A percentile compares a stretch with the other conserved stretches of the same genome.
phyloP scores from a whole-genome alignment of 2,329 filamentous ascomycete genomes.

The Paradendryphiella salina region DNA sequence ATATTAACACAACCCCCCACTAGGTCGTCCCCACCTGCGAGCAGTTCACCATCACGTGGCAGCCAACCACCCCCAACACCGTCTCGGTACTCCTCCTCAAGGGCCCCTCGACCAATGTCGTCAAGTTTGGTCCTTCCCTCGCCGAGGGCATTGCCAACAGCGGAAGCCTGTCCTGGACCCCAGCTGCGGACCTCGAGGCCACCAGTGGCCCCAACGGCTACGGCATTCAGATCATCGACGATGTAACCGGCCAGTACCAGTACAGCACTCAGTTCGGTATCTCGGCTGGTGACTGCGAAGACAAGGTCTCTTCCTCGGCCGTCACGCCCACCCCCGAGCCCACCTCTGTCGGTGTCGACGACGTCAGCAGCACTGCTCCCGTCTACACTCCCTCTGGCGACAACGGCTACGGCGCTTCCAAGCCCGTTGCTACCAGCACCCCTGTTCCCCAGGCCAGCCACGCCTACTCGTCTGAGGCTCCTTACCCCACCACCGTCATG shows the following conservation, averaged over 20 bases:
- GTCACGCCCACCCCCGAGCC: constrained; percentile 1
- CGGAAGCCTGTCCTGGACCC: constrained; percentile 61
- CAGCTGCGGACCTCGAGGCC: constrained; percentile 52
- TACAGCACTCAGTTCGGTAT: constrained; percentile 65
- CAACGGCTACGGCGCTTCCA: constrained; percentile 2
- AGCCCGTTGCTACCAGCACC: constrained; percentile 17
- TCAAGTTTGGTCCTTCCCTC: constrained; percentile 56
- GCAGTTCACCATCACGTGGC: constrained; percentile 63
- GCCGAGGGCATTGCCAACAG: constrained; percentile 58
- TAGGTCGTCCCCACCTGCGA: constrained; percentile 59
- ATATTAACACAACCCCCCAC: neutral
- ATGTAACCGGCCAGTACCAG: constrained; percentile 63
- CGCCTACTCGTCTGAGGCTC: constrained; percentile 13
- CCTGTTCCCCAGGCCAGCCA: constrained; percentile 12
- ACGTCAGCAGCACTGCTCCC: constrained; percentile 7
- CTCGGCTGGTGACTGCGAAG: constrained; percentile 48
- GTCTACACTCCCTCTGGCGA: constrained; percentile 12
- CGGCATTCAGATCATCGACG: constrained; percentile 64
- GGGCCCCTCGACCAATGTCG: constrained; percentile 60
- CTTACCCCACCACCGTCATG: constrained; percentile 20
- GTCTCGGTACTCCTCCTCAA: constrained; percentile 64
- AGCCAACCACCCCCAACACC: constrained; percentile 52
- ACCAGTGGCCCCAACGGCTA: constrained; percentile 56
- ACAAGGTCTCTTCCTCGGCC: constrained; percentile 25
- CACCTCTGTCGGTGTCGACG: constrained; percentile 1